These are phyloP conservation scores for Corylus avellana DNA, from an alignment of 306 rosid genomes.

Conservation along the genomic window DNA sequence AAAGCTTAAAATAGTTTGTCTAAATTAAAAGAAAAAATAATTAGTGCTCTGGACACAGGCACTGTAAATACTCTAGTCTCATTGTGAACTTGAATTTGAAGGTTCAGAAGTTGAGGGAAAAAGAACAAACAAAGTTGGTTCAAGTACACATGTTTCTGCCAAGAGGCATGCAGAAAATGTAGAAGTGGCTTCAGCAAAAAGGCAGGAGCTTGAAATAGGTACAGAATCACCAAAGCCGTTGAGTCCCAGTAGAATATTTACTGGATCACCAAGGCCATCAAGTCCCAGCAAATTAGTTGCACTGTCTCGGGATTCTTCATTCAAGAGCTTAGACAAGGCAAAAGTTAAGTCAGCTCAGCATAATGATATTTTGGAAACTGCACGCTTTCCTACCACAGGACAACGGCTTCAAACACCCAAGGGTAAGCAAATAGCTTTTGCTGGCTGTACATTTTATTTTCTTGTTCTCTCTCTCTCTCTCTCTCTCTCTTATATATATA, in stretches of 20 bases:
- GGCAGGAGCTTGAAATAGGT: slow-evolving; percentile 65
- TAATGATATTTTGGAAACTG: slow-evolving; percentile 40
- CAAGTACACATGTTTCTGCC: slow-evolving; percentile 48
- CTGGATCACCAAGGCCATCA: slow-evolving; percentile 24
- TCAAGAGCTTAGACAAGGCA: slow-evolving; percentile 63
- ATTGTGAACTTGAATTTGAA: slow-evolving; percentile 33
- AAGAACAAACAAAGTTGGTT: slow-evolving; percentile 36
- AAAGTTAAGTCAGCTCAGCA: slow-evolving; percentile 49
- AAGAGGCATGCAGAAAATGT: slow-evolving; percentile 61
- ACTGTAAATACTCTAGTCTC: slow-evolving; percentile 15
- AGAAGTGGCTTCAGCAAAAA: slow-evolving; percentile 58
- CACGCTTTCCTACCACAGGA: slow-evolving; percentile 46
- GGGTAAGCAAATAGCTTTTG: slow-evolving; percentile 41
- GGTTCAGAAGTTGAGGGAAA: slow-evolving; percentile 47
- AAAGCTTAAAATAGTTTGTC: slow-evolving; percentile 20
- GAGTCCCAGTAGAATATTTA: slow-evolving; percentile 30
- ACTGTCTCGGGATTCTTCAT: slow-evolving; percentile 64
- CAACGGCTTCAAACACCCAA: slow-evolving; percentile 46
- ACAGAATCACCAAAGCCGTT: slow-evolving; percentile 63
- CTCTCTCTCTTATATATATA: background rate
- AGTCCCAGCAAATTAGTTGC: slow-evolving; percentile 47
- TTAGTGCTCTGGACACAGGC: slow-evolving; percentile 5
- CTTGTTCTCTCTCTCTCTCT: slow-evolving; percentile 4
- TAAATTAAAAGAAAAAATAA: slow-evolving; percentile 13
- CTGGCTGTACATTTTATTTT: slow-evolving; percentile 8